Conservation (phyloP, 345 rosid genomes). For the Syzygium aqueum region DNA sequence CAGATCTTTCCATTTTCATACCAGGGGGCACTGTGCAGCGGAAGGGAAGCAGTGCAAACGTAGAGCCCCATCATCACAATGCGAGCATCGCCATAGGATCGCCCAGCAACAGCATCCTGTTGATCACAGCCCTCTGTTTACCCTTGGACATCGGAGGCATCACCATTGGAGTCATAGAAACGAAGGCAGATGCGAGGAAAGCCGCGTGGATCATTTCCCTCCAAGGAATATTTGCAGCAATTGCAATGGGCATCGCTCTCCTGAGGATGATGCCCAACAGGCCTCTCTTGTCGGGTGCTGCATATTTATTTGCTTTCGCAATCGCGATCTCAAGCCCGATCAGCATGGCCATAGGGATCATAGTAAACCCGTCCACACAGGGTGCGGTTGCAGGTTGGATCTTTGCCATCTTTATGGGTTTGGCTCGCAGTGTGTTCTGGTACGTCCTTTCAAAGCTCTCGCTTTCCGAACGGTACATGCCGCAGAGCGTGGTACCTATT, state of each 20-base stretch:
- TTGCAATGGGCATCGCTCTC: conserved; percentile 84
- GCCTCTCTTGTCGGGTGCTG: conserved; percentile 39
- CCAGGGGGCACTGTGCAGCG: conserved; percentile 12
- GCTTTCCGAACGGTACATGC: conserved; percentile 46
- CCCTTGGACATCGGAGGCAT: conserved; percentile 47
- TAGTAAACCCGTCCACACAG: conserved; percentile 62
- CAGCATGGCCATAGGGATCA: conserved; percentile 65
- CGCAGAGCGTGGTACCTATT: conserved; percentile 13
- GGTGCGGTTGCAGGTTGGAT: conserved; percentile 74
- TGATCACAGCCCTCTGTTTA: conserved; percentile 71
- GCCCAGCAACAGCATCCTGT: conserved; percentile 53
- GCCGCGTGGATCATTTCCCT: conserved; percentile 66
- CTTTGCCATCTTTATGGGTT: conserved; percentile 63
- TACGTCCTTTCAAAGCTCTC: background rate
- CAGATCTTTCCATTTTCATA: background rate
- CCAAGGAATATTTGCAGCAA: conserved; percentile 74
- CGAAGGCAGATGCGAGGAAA: conserved; percentile 59
- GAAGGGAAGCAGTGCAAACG: conserved; percentile 6
- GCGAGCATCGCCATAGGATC: conserved; percentile 10
- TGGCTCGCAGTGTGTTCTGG: conserved; percentile 57
- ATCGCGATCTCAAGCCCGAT: conserved; percentile 71
- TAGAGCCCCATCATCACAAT: background rate
- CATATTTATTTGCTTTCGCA: conserved; percentile 70
- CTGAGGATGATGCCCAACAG: conserved; percentile 68
- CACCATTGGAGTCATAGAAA: conserved; percentile 42